phyloP scores from a whole-genome alignment of 202 grass and related monocot species.

The Dendrocalamus latiflorus region DNA sequence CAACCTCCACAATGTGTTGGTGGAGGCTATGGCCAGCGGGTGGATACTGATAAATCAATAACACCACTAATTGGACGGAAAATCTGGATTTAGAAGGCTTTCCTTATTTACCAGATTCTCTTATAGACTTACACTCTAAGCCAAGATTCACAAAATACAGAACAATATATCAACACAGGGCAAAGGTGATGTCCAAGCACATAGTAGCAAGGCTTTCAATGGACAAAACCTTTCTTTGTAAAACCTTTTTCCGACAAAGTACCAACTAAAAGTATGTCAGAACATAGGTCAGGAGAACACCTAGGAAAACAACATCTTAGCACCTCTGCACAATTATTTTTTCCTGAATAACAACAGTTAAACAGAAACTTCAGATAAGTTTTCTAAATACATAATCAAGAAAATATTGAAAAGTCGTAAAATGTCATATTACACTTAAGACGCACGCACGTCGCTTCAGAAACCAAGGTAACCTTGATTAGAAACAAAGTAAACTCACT shows the following conservation, averaged over 20 bases:
- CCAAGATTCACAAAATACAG: conserved; percentile 9
- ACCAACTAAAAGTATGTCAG: neutral
- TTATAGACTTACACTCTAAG: conserved; percentile 34
- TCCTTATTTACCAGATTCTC: conserved; percentile 11
- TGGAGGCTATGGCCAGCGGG: conserved; percentile 1
- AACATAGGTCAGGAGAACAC: neutral
- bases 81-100: neutral
- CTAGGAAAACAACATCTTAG: conserved; percentile 22
- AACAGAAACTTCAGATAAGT: neutral
- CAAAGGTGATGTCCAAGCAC: conserved; percentile 10
- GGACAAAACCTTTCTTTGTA: neutral
- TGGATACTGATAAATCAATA: conserved; percentile 1
- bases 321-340: neutral
- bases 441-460: neutral
- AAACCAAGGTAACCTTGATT: conserved; percentile 21
- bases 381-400: conserved; percentile 15
- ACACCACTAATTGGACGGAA: neutral
- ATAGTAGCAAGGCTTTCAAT: neutral
- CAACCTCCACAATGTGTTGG: neutral
- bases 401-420: neutral
- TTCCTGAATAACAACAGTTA: neutral
- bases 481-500: conserved; percentile 25
- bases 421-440: neutral
- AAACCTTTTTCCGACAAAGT: neutral
- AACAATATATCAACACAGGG: conserved; percentile 1